phyloP scores from a whole-genome alignment of 345 rosid genomes.

The Trapa incisa region DNA sequence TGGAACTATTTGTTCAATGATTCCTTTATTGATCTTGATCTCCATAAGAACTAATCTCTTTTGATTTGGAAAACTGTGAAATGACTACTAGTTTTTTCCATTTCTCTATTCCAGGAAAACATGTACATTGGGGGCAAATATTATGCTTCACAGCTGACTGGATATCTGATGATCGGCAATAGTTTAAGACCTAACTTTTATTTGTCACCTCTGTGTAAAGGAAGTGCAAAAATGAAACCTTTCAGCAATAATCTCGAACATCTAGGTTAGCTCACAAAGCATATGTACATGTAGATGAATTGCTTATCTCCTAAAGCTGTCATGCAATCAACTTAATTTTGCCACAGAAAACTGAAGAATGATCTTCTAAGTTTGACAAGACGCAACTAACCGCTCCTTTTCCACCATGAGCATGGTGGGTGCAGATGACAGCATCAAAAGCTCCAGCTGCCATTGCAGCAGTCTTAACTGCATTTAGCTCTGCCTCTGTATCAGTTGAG shows the following conservation, averaged over 20 bases:
- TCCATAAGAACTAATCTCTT: not conserved
- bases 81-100: not conserved
- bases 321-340: not conserved
- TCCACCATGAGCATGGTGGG: slow-evolving; percentile 97
- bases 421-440: slow-evolving; percentile 78
- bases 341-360: not conserved
- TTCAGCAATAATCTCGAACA: too few relatives aligned
- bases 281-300: not conserved
- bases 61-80: not conserved
- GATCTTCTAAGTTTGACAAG: not conserved
- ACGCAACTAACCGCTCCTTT: slow-evolving; percentile 73
- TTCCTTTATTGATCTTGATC: slow-evolving; percentile 7
- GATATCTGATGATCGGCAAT: not conserved
- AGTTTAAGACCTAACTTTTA: not conserved
- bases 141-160: not conserved
- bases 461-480: slow-evolving; percentile 67
- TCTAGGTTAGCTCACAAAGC: not conserved
- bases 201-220: not conserved
- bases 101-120: not conserved
- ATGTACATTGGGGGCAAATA: too few relatives aligned
- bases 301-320: not conserved
- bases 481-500: slow-evolving; percentile 81
- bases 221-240: not conserved
- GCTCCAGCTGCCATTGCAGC: slow-evolving; percentile 88
- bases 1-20: slow-evolving; percentile 10